Evolutionary conservation across 179 eudicot genomes (phyloP).

Genomic region (Vitellaria paradoxa): DNA sequence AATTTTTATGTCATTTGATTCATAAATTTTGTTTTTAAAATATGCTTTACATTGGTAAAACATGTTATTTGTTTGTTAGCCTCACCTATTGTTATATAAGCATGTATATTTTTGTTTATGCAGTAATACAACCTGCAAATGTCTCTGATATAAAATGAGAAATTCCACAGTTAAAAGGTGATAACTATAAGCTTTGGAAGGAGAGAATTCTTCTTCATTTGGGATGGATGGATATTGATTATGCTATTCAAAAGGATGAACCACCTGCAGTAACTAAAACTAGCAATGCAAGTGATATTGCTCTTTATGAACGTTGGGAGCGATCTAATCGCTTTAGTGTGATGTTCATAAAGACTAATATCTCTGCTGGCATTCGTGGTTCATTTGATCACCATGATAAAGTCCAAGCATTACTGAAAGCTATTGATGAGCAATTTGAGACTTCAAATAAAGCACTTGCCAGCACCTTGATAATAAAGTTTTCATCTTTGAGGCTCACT

Average conservation of each 20-base stretch:
- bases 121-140: neutral
- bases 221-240: constrained; percentile 12
- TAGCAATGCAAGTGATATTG: neutral
- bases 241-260: neutral
- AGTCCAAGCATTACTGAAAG: neutral
- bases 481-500: neutral
- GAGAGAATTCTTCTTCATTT: constrained; percentile 7
- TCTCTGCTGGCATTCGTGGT: constrained; percentile 2
- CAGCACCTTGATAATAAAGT: neutral
- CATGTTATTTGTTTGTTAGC: neutral
- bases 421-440: constrained; percentile 1
- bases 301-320: neutral
- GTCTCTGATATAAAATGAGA: neutral
- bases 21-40: too few species aligned
- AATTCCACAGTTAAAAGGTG: neutral
- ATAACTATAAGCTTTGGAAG: neutral
- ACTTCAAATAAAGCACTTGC: neutral
- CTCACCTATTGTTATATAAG: neutral
- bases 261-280: neutral
- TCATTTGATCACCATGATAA: neutral
- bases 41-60: neutral
- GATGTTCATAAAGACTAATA: constrained; percentile 6
- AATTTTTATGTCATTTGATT: constrained; percentile 5
- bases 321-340: neutral
- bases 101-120: neutral